These are phyloP conservation scores for Trichosporon sp. DNA, from an alignment of 1,284 basidiomycete genomes.

Conservation along the genomic window DNA sequence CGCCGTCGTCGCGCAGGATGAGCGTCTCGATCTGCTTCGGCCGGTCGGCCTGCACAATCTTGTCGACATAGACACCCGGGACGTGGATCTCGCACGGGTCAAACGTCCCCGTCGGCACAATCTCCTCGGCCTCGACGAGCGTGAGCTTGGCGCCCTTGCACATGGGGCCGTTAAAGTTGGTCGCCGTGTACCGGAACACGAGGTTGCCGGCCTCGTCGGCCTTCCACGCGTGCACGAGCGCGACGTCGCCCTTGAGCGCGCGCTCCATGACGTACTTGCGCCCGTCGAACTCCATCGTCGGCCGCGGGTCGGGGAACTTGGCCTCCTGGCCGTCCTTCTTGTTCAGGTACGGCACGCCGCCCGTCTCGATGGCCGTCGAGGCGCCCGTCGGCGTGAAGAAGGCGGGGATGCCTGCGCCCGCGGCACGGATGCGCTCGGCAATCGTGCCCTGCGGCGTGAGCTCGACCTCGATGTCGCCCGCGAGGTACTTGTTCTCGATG, in stretches of 20 bases:
- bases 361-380: constrained; percentile 65
- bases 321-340: constrained; percentile 47
- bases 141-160: constrained; percentile 80
- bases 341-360: constrained; percentile 69
- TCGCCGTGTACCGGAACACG: constrained; percentile 75
- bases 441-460: constrained; percentile 66
- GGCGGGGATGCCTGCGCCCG: constrained; percentile 87
- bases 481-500: constrained; percentile 61
- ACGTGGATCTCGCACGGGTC: constrained; percentile 76
- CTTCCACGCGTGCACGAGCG: constrained; percentile 86
- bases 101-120: constrained; percentile 74
- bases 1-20: constrained; percentile 58
- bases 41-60: constrained; percentile 68
- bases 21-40: constrained; percentile 71
- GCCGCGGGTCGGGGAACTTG: constrained; percentile 58
- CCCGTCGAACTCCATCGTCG: constrained; percentile 71
- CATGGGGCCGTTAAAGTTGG: constrained; percentile 81
- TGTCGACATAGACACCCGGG: constrained; percentile 79
- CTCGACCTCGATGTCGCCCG: constrained; percentile 74
- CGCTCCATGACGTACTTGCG: constrained; percentile 77
- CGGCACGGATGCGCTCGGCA: constrained; percentile 80
- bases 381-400: constrained; percentile 92
- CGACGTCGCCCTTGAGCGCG: constrained; percentile 75
- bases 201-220: constrained; percentile 79
- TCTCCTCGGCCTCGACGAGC: constrained; percentile 88